Evolutionary conservation across 176 grass and related monocot genomes (phyloP).

Genomic region (Hyparrhenia diplandra): DNA sequence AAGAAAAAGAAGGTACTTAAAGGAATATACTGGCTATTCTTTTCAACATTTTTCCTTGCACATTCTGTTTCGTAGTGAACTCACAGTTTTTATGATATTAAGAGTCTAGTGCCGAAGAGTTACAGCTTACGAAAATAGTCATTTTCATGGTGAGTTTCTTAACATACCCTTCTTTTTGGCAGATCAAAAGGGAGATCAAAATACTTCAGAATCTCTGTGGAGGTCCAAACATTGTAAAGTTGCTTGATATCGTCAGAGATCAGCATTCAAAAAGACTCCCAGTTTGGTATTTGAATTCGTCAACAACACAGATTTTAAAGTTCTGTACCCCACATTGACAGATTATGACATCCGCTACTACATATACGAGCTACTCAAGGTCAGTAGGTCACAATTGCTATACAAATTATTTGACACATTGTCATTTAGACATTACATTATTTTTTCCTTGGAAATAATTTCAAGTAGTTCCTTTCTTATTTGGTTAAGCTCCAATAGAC

Average conservation of each 20-base stretch:
- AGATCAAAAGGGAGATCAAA: constrained; percentile 99
- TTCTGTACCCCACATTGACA: constrained; percentile 81
- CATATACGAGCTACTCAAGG: constrained; percentile 99
- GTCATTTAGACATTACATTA: background rate
- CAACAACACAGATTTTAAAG: constrained; percentile 98
- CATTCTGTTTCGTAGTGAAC: background rate
- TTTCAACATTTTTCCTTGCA: background rate
- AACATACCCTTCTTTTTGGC: constrained; percentile 30
- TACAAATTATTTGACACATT: constrained; percentile 1
- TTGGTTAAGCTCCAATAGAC: background rate
- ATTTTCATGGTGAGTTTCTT: background rate
- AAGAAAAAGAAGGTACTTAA: constrained; percentile 98
- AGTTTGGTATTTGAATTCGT: constrained; percentile 97
- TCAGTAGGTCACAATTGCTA: constrained; percentile 13
- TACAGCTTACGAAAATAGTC: background rate
- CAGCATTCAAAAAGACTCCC: constrained; percentile 91
- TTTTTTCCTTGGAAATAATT: constrained; percentile 21
- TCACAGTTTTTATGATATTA: background rate
- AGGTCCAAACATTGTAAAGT: constrained; percentile 87
- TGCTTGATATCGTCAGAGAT: constrained; percentile 94
- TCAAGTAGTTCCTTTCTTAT: background rate
- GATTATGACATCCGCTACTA: constrained; percentile 99
- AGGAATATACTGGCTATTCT: background rate
- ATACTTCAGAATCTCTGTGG: constrained; percentile 99
- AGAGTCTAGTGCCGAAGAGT: background rate